Conservation (phyloP, 2,329 filamentous ascomycete species). For the Curvularia lunata region DNA sequence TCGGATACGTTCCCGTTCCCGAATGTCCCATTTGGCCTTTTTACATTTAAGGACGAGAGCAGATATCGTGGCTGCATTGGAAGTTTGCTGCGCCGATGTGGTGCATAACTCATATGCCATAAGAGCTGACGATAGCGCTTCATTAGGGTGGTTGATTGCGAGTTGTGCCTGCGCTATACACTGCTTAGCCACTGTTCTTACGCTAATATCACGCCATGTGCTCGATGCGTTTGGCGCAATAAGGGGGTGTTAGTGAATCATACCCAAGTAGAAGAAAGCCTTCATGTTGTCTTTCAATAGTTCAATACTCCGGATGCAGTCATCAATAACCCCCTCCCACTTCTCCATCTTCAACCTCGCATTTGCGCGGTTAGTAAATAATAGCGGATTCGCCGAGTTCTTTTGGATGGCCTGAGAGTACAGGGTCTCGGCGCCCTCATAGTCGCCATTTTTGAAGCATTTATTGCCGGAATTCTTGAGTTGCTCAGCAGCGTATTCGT, state of each 20-base stretch:
- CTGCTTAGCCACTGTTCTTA: conserved; percentile 20
- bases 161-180: conserved; percentile 75
- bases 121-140: conserved; percentile 73
- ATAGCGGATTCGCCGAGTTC: conserved; percentile 75
- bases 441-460: conserved; percentile 71
- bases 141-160: conserved; percentile 72
- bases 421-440: conserved; percentile 66
- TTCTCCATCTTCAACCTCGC: conserved; percentile 75
- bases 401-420: conserved; percentile 82
- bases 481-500: conserved; percentile 53
- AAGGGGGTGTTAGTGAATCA: conserved; percentile 12
- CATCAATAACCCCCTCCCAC: conserved; percentile 76
- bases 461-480: conserved; percentile 65
- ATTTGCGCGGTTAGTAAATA: conserved; percentile 91
- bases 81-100: conserved; percentile 62
- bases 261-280: conserved; percentile 75
- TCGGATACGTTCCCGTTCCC: conserved; percentile 67
- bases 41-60: conserved; percentile 78
- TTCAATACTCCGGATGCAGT: conserved; percentile 77
- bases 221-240: neutral
- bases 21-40: conserved; percentile 82
- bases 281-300: conserved; percentile 75
- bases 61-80: conserved; percentile 73
- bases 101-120: conserved; percentile 76
- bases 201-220: neutral